phyloP scores from a whole-genome alignment of 2,329 filamentous ascomycete genomes.

The Chrysoporthe austroafricana region DNA sequence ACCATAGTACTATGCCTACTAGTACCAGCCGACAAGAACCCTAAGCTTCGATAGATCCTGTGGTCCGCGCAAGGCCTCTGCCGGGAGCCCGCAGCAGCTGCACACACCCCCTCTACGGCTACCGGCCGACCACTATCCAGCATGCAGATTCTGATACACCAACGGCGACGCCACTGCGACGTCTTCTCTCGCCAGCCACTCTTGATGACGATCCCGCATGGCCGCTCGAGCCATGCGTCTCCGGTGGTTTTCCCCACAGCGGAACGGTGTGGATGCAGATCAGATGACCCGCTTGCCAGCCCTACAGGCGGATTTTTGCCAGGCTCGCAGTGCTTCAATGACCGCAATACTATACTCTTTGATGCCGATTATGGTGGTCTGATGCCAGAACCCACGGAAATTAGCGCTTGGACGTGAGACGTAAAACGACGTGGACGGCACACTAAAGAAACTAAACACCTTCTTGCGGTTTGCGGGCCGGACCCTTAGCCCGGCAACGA shows the following conservation, averaged over 20 bases:
- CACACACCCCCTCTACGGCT: not conserved
- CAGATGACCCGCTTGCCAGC: not conserved
- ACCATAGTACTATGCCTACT: not conserved
- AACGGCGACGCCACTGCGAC: slow-evolving; percentile 1
- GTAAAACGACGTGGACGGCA: not conserved
- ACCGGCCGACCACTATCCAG: not conserved
- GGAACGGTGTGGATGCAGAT: not conserved
- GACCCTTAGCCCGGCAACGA: not conserved
- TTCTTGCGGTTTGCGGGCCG: not conserved
- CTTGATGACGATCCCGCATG: not conserved
- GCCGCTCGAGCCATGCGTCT: not conserved
- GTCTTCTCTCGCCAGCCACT: not conserved
- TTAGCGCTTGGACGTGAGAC: not conserved
- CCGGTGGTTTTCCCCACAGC: not conserved
- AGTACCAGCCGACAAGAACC: not conserved
- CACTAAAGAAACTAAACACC: not conserved
- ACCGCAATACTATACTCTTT: not conserved
- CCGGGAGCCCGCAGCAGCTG: not conserved
- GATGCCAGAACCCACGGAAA: not conserved
- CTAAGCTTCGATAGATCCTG: not conserved
- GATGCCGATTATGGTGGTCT: not conserved
- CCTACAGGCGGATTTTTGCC: not conserved
- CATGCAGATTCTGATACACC: slow-evolving; percentile 5
- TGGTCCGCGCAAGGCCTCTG: too few relatives aligned
- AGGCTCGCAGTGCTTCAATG: not conserved